Evolutionary conservation across 1,139 yeast genomes (phyloP).

Genomic region (Scheffersomyces quercinus): DNA sequence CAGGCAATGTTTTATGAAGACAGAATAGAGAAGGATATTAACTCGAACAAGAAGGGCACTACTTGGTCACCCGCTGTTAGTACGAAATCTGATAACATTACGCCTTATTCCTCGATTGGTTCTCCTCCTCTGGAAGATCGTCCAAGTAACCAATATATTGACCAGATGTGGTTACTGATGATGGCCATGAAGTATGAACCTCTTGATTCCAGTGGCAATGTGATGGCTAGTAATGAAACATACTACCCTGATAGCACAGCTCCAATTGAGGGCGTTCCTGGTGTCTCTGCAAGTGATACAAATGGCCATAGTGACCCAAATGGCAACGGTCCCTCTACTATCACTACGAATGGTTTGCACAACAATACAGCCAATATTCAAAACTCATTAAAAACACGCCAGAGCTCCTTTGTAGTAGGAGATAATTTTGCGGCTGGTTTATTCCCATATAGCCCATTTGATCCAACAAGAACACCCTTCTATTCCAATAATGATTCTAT

Average conservation of each 20-base stretch:
- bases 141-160: conserved; percentile 9
- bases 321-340: no score
- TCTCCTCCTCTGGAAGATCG: background rate
- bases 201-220: background rate
- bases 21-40: conserved; percentile 4
- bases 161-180: conserved; percentile 18
- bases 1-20: conserved; percentile 9
- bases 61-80: background rate
- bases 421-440: no score
- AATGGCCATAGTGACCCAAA: no score
- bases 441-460: background rate
- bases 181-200: conserved; percentile 12
- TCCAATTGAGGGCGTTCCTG: no score
- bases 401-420: no score
- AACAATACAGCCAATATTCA: no score
- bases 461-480: background rate
- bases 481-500: background rate
- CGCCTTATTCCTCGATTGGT: background rate
- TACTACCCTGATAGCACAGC: no score
- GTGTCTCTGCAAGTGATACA: no score
- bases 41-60: background rate
- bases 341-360: no score
- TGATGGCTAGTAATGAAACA: background rate
- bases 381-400: no score
- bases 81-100: background rate